Base-by-base conservation (phyloP, 495 filamentous ascomycete genomes). In the Achaetomiella virescens region DNA sequence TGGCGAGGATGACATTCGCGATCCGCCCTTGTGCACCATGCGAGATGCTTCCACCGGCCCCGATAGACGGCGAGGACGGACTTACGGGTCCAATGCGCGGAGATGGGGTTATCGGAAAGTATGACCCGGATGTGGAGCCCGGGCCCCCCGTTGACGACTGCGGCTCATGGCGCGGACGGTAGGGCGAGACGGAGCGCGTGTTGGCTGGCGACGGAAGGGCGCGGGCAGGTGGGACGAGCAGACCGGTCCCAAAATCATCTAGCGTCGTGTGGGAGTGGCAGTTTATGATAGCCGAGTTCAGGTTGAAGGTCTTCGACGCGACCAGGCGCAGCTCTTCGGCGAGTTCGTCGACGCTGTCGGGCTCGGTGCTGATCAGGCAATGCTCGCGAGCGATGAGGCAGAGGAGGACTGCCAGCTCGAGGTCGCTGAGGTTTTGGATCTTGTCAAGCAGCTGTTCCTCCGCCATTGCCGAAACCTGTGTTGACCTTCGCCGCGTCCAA, bases 331-430 rank as follows among this genome's bases (percentile, higher is more conserved):
- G 73, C 66, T 96, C 89, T 38, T 83, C 75, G 38, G 82, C 78
- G 27, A 95, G 72, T 54, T 81, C 77, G 65, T 86, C 74, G 41
- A 91, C 65, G 51, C 71, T 74, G 29, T 79, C 72, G 21, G 74
- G 70, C 10, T 85, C 83, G 38, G 87, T 86, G 69, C 87, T 84
- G 63, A 97, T 83, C 55, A 97, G 83, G 69, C 90, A 96, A 66
- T 97, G 92, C 70, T 93, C 86, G 52, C 83, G 80, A 22, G 85
- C 81, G 52, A 87, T 76, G 27, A 96, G 80, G 62, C 84, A 92
- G 47, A 97, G 76, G 20, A 97, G 78, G 12, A 86, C 72, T 24
- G 93, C 93, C 40, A 98, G 81, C 71, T 96, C 91, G 44, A 97
- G 78, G 70, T 96, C 93, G 52, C 87, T 90, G 40, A 97, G 75